A percentile compares a stretch with the other conserved stretches of the same genome.
These are phyloP conservation scores for Eucalyptus pauciflora DNA, from an alignment of 345 rosid genomes.

Conservation along the genomic window DNA sequence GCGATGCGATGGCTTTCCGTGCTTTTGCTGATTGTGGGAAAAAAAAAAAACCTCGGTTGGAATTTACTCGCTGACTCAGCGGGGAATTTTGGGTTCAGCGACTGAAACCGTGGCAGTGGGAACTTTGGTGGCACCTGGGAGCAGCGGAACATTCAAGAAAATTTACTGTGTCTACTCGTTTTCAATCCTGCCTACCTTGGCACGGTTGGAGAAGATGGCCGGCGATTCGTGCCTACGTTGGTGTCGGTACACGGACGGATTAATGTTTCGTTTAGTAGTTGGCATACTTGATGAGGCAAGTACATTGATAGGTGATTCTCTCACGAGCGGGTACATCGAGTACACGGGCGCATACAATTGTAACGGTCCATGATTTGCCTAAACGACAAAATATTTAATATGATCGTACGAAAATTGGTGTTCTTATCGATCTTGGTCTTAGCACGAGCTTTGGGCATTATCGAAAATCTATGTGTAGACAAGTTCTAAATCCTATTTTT, in stretches of 20 bases:
- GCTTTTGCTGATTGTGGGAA: neutral
- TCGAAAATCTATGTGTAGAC: neutral
- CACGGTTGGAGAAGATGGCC: neutral
- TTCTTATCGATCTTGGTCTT: neutral
- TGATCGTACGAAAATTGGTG: accelerated
- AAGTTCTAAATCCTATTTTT: neutral
- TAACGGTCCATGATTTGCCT: neutral
- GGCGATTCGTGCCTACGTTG: neutral
- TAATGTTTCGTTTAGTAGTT: neutral
- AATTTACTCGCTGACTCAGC: neutral
- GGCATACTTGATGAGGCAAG: neutral
- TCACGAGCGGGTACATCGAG: neutral
- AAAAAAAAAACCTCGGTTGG: neutral
- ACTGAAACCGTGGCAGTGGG: neutral
- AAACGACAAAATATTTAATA: neutral
- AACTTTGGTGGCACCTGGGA: neutral
- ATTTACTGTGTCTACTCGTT: neutral
- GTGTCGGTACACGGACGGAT: neutral
- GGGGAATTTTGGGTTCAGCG: neutral
- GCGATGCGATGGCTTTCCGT: neutral
- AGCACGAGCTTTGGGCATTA: neutral
- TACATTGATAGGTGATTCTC: neutral
- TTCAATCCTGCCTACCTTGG: neutral
- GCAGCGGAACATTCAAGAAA: neutral
- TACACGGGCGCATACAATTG: accelerated